These are phyloP conservation scores for Beauveria medogensis DNA, from an alignment of 2,329 filamentous ascomycete species.

Conservation along the genomic window DNA sequence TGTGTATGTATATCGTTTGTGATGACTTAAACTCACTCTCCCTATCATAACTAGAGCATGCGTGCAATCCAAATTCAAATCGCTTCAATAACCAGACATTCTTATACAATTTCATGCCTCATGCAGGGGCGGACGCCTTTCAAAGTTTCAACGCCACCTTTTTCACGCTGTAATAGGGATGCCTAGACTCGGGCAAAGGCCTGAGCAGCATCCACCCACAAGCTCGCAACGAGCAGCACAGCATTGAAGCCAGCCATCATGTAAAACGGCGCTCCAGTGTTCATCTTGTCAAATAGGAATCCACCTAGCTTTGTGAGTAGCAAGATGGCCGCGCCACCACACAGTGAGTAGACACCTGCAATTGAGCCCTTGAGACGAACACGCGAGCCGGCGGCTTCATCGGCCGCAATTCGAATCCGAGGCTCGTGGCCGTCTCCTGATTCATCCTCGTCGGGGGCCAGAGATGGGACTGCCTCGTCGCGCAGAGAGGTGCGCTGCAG, in stretches of 20 bases:
- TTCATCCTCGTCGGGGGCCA: conserved; percentile 31
- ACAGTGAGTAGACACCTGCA: conserved; percentile 87
- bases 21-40: too few relatives aligned
- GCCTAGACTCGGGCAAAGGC: conserved; percentile 23
- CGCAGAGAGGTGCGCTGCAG: conserved; percentile 21
- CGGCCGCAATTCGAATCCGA: conserved; percentile 26
- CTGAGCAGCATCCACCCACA: conserved; percentile 41
- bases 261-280: conserved; percentile 77
- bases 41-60: background rate
- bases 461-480: conserved; percentile 16
- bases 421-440: conserved; percentile 32
- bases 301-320: conserved; percentile 88
- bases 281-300: conserved; percentile 69
- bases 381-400: conserved; percentile 33
- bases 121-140: background rate
- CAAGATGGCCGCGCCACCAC: conserved; percentile 82
- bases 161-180: background rate
- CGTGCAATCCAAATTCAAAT: background rate
- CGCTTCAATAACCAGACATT: background rate
- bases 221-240: conserved; percentile 51
- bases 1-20: too few relatives aligned
- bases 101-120: background rate
- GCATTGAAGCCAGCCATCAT: conserved; percentile 89
- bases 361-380: conserved; percentile 81
- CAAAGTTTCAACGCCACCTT: background rate